These are phyloP conservation scores for Monilinia polystroma DNA, from an alignment of 2,329 filamentous ascomycete species.

Conservation along the genomic window DNA sequence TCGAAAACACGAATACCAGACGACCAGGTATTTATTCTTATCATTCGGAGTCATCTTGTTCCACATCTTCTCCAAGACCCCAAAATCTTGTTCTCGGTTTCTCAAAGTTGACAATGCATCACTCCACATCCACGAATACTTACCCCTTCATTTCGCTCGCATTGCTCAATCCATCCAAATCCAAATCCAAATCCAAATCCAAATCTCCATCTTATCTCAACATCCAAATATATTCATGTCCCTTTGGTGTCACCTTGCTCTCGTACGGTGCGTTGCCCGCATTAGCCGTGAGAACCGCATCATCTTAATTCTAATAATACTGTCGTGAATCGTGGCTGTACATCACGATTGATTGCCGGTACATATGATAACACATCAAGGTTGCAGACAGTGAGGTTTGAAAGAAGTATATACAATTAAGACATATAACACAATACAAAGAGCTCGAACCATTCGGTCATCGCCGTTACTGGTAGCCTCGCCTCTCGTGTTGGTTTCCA, in stretches of 20 bases:
- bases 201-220: neutral
- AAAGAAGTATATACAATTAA: no score
- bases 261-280: neutral
- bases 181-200: neutral
- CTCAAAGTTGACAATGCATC: no score
- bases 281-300: slow-evolving; percentile 10
- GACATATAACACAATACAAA: neutral
- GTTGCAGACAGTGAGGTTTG: neutral
- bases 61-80: neutral
- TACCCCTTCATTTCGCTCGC: slow-evolving; percentile 10
- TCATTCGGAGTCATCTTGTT: neutral
- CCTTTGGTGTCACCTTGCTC: neutral
- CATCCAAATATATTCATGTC: neutral
- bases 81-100: neutral
- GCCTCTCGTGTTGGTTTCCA: neutral
- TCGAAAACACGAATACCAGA: neutral
- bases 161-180: slow-evolving; percentile 1
- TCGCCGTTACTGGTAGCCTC: slow-evolving; percentile 1
- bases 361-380: neutral
- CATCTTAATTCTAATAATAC: neutral
- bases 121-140: neutral
- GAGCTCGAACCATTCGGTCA: neutral
- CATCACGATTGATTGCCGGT: neutral
- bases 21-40: neutral
- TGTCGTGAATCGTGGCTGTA: neutral